Conservation (phyloP, 257 asterid genomes). For the Salvia splendens region DNA sequence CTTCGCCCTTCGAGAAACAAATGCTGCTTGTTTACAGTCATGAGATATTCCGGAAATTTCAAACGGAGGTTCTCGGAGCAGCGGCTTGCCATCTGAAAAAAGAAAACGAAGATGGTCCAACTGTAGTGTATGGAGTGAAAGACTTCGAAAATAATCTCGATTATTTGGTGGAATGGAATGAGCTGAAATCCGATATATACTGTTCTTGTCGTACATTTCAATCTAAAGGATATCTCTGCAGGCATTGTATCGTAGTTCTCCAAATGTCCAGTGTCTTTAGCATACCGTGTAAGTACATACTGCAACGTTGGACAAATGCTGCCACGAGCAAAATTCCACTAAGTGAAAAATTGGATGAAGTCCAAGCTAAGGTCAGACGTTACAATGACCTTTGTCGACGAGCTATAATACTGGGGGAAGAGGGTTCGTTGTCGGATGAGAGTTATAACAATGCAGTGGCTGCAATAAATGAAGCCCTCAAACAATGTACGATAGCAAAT, state of each 20-base stretch:
- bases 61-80: constrained; percentile 85
- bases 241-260: constrained; percentile 90
- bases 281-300: constrained; percentile 68
- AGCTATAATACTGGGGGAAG: constrained; percentile 92
- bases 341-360: constrained; percentile 69
- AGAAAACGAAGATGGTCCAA: constrained; percentile 61
- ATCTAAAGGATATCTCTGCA: constrained; percentile 82
- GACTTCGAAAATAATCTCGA: constrained; percentile 69
- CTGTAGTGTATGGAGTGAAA: constrained; percentile 57
- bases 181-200: constrained; percentile 49
- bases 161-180: constrained; percentile 74
- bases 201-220: constrained; percentile 78
- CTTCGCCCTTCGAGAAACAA: constrained; percentile 94
- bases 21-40: constrained; percentile 69
- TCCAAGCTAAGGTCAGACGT: constrained; percentile 77
- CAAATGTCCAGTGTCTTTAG: constrained; percentile 96
- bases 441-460: constrained; percentile 68
- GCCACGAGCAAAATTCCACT: constrained; percentile 71
- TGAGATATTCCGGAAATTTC: constrained; percentile 84
- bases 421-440: constrained; percentile 81
- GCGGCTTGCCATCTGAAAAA: constrained; percentile 91
- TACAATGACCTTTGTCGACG: constrained; percentile 85
- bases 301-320: constrained; percentile 93
- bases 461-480: constrained; percentile 67
- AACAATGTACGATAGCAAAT: constrained; percentile 45